phyloP scores from a whole-genome alignment of 2,329 filamentous ascomycete genomes.

The Penicillium frequentans region DNA sequence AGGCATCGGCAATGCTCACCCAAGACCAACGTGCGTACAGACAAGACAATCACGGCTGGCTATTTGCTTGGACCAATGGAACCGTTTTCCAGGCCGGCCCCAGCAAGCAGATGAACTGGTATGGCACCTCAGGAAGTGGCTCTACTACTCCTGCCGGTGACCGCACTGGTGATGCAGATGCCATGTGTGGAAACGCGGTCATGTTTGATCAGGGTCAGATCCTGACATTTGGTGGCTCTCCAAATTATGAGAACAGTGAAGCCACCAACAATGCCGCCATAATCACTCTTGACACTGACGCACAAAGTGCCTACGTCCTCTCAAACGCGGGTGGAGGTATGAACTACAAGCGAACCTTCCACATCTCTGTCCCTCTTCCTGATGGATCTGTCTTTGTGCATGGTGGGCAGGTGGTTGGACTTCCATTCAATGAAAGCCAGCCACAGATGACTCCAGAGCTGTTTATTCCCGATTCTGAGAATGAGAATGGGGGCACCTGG shows the following conservation, averaged over 20 bases:
- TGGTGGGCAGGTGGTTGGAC: slow-evolving; percentile 48
- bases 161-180: slow-evolving; percentile 46
- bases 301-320: slow-evolving; percentile 30
- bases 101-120: slow-evolving; percentile 59
- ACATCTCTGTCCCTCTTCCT: slow-evolving; percentile 51
- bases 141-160: slow-evolving; percentile 43
- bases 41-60: slow-evolving; percentile 56
- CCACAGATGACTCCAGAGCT: slow-evolving; percentile 48
- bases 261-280: slow-evolving; percentile 50
- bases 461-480: slow-evolving; percentile 42
- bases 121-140: slow-evolving; percentile 46
- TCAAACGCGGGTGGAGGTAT: slow-evolving; percentile 48
- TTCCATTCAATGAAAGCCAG: slow-evolving; percentile 47
- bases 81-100: slow-evolving; percentile 59
- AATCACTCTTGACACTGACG: slow-evolving; percentile 45
- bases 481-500: slow-evolving; percentile 33
- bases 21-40: slow-evolving; percentile 34
- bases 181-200: slow-evolving; percentile 58
- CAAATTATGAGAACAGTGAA: slow-evolving; percentile 42
- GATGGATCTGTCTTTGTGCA: slow-evolving; percentile 50
- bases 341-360: slow-evolving; percentile 44
- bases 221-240: slow-evolving; percentile 52
- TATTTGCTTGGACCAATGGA: slow-evolving; percentile 51
- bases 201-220: slow-evolving; percentile 63
- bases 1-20: slow-evolving; percentile 49